Percentiles rank a stretch among this genome's conserved stretches.
Conservation (phyloP, 2,329 filamentous ascomycete species). For the Fusarium coffeatum region DNA sequence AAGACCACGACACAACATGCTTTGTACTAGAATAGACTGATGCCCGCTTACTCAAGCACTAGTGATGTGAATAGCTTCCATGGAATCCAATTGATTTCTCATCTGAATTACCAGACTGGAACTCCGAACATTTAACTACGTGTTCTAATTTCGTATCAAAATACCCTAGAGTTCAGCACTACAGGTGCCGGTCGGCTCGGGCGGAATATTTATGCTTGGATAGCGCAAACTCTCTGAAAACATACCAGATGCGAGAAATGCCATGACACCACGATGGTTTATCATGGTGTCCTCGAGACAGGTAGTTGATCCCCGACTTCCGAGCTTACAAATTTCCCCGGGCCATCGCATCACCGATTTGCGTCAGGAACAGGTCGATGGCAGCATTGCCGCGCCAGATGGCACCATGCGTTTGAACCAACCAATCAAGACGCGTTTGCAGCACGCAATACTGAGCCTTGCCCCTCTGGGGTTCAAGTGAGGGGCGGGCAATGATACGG, state of each 20-base stretch:
- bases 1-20: not conserved
- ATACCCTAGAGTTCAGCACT: conserved; percentile 13
- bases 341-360: conserved; percentile 38
- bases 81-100: too few relatives aligned
- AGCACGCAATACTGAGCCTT: conserved; percentile 47
- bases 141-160: not conserved
- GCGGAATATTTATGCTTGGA: conserved; percentile 17
- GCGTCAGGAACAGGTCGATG: conserved; percentile 46
- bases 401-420: conserved; percentile 37
- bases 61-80: fast-evolving
- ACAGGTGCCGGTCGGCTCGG: conserved; percentile 28
- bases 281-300: conserved; percentile 8
- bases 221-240: conserved; percentile 7
- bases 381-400: conserved; percentile 43
- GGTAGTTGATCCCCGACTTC: conserved; percentile 31
- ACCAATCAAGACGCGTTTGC: conserved; percentile 34
- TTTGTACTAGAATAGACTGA: fast-evolving
- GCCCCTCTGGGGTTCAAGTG: conserved; percentile 42
- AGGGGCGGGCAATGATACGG: conserved; percentile 31
- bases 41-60: fast-evolving
- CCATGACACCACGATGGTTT: not conserved
- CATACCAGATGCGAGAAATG: not conserved
- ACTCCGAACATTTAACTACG: too few relatives aligned
- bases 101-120: too few relatives aligned
- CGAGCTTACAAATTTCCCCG: conserved; percentile 23